Percentiles rank a stretch among this genome's conserved stretches.
Conservation (phyloP, 164 flowering plant species). For the Chimonanthus salicifolius region DNA sequence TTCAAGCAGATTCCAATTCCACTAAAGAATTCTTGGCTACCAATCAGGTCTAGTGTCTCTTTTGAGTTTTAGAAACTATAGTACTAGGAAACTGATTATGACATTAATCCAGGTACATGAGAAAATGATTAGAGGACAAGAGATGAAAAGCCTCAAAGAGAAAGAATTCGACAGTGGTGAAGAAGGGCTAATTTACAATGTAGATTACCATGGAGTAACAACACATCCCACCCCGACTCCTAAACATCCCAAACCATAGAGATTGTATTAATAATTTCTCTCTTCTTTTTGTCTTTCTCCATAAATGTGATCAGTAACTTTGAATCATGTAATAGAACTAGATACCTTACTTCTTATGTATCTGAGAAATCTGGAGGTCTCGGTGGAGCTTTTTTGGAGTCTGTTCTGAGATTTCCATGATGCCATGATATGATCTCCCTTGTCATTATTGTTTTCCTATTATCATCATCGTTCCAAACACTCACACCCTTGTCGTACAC, state of each 20-base stretch:
- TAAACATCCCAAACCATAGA: conserved; percentile 41
- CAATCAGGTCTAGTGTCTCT: background rate
- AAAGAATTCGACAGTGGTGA: conserved; percentile 11
- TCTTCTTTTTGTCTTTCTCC: too few relatives aligned
- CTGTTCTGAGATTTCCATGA: too few relatives aligned
- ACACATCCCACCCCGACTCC: conserved; percentile 67
- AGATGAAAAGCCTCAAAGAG: conserved; percentile 4
- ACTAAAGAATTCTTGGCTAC: too few relatives aligned
- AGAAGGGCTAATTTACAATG: conserved; percentile 44
- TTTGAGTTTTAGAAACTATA: background rate
- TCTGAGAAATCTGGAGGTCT: too few relatives aligned
- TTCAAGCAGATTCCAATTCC: background rate
- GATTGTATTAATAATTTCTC: background rate
- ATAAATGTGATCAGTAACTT: too few relatives aligned
- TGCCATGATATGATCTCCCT: too few relatives aligned
- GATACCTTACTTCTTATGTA: too few relatives aligned
- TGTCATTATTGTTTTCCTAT: too few relatives aligned
- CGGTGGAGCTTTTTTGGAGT: too few relatives aligned
- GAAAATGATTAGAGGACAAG: conserved; percentile 2
- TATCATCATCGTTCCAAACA: too few relatives aligned
- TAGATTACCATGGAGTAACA: conserved; percentile 62
- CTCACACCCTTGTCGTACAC: too few relatives aligned
- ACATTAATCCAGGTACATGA: conserved; percentile 25
- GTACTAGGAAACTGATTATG: background rate
- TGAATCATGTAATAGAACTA: too few relatives aligned